phyloP scores from a whole-genome alignment of 2,329 filamentous ascomycete species.

The Boeremia exigua region DNA sequence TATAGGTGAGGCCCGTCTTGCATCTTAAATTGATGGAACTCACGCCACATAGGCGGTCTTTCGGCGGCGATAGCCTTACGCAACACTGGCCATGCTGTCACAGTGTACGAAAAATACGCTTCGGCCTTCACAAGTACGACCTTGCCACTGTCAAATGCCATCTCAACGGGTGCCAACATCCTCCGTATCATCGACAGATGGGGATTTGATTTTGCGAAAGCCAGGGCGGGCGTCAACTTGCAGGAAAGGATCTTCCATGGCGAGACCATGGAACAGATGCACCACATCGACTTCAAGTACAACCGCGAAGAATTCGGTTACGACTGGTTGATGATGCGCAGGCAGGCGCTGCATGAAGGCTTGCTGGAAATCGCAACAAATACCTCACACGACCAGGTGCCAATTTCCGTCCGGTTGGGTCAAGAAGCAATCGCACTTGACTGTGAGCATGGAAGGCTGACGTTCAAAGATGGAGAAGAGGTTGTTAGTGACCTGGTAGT shows the following conservation, averaged over 20 bases:
- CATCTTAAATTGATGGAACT: not conserved
- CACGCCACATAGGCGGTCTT: conserved; percentile 51
- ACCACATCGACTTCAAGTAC: conserved; percentile 11
- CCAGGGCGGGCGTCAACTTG: not conserved
- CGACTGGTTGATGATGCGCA: conserved; percentile 11
- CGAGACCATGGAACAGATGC: conserved; percentile 5
- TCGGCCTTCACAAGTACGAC: conserved; percentile 53
- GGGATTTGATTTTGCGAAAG: conserved; percentile 6
- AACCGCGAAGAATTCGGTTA: conserved; percentile 6
- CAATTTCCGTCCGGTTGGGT: conserved; percentile 1
- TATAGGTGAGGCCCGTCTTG: not conserved
- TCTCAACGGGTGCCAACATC: conserved; percentile 5
- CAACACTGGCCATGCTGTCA: conserved; percentile 61
- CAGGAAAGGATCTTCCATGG: conserved; percentile 7
- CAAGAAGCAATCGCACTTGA: not conserved
- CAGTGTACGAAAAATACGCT: conserved; percentile 70
- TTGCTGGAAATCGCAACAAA: not conserved
- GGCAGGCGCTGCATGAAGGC: conserved; percentile 10
- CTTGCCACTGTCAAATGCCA: conserved; percentile 3
- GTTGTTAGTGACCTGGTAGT: not conserved
- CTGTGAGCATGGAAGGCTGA: not conserved
- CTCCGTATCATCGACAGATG: conserved; percentile 6
- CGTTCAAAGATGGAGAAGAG: not conserved
- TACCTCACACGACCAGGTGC: not conserved
- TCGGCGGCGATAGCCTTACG: conserved; percentile 59